Evolutionary conservation across 257 asterid genomes (phyloP), one percentile per base, ranked within the genome.

Genomic region (Ehretia macrophylla): DNA sequence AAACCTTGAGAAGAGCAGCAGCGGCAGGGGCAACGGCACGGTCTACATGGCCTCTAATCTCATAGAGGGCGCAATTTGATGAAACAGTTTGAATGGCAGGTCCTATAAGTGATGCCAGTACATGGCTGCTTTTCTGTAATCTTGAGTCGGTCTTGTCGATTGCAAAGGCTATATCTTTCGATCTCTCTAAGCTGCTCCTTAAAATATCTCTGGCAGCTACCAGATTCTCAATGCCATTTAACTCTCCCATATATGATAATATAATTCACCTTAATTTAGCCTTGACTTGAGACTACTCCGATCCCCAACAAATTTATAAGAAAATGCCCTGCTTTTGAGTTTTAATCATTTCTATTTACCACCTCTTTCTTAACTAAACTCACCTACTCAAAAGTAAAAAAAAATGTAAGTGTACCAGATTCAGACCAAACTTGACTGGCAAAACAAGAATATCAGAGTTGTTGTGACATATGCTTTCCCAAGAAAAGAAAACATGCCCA

Each of bases 351-450:
- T 17, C 38, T 14, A 20, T 27, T 14, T 22, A 1, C 22, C 19
- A 35, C 27, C 3, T 46, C 68, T 73, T 63, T 78, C 73, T 74
- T 69, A 54, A 77, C 96, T 85, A 71, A 72, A 77, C 83, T 63
- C 68, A 79, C 74, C 77, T 60, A 81, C 68, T 65, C 32, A 42
- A 58, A n/a, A 72, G 14, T 20, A 32, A 0, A n/a, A 19, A 32
- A 20, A 72, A 58, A 76, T 46, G 60, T 40, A 50, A 64, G 80
- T 59, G 65, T 66, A 77, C 79, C 75, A 74, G 66, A 55, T 79
- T 85, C 88, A 46, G 70, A 85, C 97, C 92, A 78, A 83, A 84
- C 95, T 66, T 82, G 40, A 75, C 87, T 72, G 83, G 68, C 63
- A 75, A 77, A 83, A 72, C 85, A 74, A 81, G 74, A 70, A 37